Evolutionary conservation across 345 rosid genomes (phyloP), one percentile per base, ranked within the genome.

Genomic region (Cochlearia excelsa): DNA sequence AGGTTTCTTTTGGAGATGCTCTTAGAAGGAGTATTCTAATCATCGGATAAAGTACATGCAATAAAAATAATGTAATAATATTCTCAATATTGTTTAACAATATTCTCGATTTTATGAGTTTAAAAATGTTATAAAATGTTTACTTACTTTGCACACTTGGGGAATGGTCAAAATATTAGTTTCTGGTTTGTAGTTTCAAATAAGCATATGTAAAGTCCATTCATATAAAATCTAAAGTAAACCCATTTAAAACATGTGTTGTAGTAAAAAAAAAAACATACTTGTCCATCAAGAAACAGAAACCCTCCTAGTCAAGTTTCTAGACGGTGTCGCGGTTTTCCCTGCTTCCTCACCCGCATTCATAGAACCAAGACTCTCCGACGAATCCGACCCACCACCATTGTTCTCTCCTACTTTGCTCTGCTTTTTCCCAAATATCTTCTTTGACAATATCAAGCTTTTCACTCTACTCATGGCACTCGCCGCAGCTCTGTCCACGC

Each of bases 341-440:
- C 66, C 74, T 35, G 77, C 79, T 51, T 84, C 97, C 0, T 80
- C 71, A 4, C 23, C 46, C 44, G 59, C 46, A 23, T 74, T 75
- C 37, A 79, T 73, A 30, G 91, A 86, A 40, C 83, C 90, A 26
- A 80, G 77, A 55, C 87, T 77, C 33, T 80, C 97, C 0, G 95
- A 82, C 3, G 97, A 89, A 61, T 86, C 97, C 1, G 97, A 89
- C 6, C 94, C 88, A 31, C 88, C 82, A 8, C 78, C 80, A 26
- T 67, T 67, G 16, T 82, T 77, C 79, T 80, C 51, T 44, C 72
- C 63, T 69, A 55, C 65, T 70, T 50, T 51, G 9, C 56, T 46
- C 33, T 64, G 54, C 43, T 70, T 70, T 77, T 77, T 82, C 11
- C 80, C 61, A 34, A 89, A 72, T 23, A 84, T 70, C 69, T 80